A percentile compares a stretch with the other conserved stretches of the same genome.
phyloP scores from a whole-genome alignment of 768 basidiomycete genomes.

The Sporobolomyces pararoseus region DNA sequence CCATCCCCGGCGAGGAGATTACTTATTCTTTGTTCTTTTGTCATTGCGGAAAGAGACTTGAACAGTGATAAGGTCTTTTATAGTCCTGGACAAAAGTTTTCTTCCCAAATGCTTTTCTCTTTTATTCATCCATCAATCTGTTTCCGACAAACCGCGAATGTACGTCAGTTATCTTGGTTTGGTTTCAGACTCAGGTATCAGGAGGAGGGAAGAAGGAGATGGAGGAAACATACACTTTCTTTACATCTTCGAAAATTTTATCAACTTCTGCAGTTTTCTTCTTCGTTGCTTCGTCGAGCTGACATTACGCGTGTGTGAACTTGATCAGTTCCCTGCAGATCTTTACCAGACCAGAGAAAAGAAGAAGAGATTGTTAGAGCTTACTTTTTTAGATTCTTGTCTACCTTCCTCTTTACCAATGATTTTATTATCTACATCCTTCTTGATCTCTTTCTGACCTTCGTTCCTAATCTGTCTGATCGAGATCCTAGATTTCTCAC shows the following conservation, averaged over 20 bases:
- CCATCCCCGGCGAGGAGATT: no score
- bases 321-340: no score
- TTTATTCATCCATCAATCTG: constrained; percentile 32
- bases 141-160: not conserved
- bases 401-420: constrained; percentile 33
- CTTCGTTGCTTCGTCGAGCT: constrained; percentile 41
- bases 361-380: no score
- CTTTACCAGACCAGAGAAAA: no score
- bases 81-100: no score
- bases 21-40: no score
- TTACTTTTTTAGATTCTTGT: constrained; percentile 31
- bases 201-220: not conserved
- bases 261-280: constrained; percentile 42
- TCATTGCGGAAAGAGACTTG: no score
- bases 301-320: not conserved
- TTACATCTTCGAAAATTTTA: constrained; percentile 38
- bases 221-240: constrained; percentile 30
- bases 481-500: constrained; percentile 35
- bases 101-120: no score
- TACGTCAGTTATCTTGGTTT: not conserved
- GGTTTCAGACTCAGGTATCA: no score
- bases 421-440: constrained; percentile 29
- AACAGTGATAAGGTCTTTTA: no score
- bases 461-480: constrained; percentile 26
- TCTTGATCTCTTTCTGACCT: constrained; percentile 43